Evolutionary conservation across 177 flowering plant genomes (phyloP).

Genomic region (Vitis hybrid): DNA sequence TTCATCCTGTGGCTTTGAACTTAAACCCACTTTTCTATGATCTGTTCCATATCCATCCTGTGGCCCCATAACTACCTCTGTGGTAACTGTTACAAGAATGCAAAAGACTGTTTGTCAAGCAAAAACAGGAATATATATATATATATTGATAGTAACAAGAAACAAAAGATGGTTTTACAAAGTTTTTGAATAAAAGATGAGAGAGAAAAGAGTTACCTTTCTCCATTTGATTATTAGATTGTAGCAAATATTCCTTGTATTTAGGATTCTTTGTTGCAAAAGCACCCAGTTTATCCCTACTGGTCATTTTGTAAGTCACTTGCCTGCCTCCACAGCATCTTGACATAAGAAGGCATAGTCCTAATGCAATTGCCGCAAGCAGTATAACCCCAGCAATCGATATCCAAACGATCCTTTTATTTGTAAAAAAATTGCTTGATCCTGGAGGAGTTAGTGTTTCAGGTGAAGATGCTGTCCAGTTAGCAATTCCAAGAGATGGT

Average conservation of each 20-base stretch:
- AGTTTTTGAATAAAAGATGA: background rate
- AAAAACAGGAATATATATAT: background rate
- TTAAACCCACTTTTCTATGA: slow-evolving; percentile 14
- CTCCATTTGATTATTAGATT: slow-evolving; percentile 23
- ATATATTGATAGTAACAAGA: background rate
- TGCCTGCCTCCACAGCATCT: slow-evolving; percentile 35
- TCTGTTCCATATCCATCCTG: slow-evolving; percentile 22
- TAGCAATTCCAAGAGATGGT: slow-evolving; percentile 29
- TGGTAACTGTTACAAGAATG: slow-evolving; percentile 29
- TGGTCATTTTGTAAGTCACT: slow-evolving; percentile 16
- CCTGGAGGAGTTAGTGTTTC: slow-evolving; percentile 19
- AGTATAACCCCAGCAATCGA: slow-evolving; percentile 33
- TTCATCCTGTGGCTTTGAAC: slow-evolving; percentile 15
- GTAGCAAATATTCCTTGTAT: slow-evolving; percentile 23
- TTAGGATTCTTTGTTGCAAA: slow-evolving; percentile 27
- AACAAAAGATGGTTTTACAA: background rate
- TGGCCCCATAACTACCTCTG: slow-evolving; percentile 30
- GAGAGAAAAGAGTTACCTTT: slow-evolving; percentile 37
- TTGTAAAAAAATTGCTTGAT: slow-evolving; percentile 19
- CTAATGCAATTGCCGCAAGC: slow-evolving; percentile 30
- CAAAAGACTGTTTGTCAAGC: slow-evolving; percentile 1
- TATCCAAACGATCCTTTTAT: slow-evolving; percentile 36
- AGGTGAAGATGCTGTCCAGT: slow-evolving; percentile 32
- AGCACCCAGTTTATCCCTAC: slow-evolving; percentile 26
- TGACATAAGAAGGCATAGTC: slow-evolving; percentile 31